phyloP scores from a whole-genome alignment of 805 yeast species.

The Teunomyces gatunensis region DNA sequence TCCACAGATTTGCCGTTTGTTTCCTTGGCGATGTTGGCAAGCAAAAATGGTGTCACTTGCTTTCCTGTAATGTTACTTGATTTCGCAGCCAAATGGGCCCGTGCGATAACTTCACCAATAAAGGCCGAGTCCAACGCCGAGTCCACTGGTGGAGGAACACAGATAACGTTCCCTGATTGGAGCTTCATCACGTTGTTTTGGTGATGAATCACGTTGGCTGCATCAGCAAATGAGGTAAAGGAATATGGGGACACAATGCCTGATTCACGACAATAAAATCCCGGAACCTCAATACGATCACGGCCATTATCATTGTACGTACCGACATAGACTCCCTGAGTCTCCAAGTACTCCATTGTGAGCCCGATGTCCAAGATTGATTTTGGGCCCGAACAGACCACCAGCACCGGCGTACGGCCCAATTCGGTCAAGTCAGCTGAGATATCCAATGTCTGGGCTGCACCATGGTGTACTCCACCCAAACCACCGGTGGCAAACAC shows the following conservation, averaged over 20 bases:
- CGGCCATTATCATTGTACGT: conserved; percentile 56
- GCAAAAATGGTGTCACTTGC: conserved; percentile 73
- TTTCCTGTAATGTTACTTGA: conserved; percentile 60
- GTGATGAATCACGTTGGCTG: conserved; percentile 59
- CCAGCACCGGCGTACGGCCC: conserved; percentile 78
- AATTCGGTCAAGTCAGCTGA: conserved; percentile 87
- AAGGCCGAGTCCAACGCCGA: conserved; percentile 54
- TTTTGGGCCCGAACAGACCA: conserved; percentile 92
- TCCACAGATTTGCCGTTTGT: conserved; percentile 70
- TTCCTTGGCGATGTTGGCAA: conserved; percentile 59
- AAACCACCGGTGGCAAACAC: conserved; percentile 93
- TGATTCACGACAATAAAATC: conserved; percentile 76
- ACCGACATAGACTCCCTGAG: conserved; percentile 85
- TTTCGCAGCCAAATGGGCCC: conserved; percentile 58
- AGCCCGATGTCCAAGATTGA: conserved; percentile 75
- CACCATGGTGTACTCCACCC: conserved; percentile 88
- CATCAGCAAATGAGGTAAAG: conserved; percentile 50
- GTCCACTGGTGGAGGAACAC: conserved; percentile 75
- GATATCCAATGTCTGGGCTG: conserved; percentile 71
- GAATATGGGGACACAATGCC: conserved; percentile 70
- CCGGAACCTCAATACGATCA: conserved; percentile 56
- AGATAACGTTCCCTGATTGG: conserved; percentile 69
- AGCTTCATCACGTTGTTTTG: conserved; percentile 46
- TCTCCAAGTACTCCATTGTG: conserved; percentile 84
- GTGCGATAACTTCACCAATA: conserved; percentile 55